phyloP scores from a whole-genome alignment of 345 rosid species.

The Hypericum androsaemum region DNA sequence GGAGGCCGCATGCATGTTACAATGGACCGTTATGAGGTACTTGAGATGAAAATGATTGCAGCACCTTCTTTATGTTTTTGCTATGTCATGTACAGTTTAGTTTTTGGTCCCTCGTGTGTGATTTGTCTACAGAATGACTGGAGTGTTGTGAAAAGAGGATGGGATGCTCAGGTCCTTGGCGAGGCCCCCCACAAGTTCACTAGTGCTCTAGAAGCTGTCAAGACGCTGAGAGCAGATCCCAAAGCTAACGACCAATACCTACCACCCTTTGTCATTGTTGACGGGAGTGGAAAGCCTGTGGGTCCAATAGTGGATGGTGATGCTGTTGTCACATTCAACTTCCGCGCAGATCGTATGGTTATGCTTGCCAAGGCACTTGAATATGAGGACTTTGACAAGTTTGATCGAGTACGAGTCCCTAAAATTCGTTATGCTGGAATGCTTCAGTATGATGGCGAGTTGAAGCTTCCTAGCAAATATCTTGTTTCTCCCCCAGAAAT shows the following conservation, averaged over 20 bases:
- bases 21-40: slow-evolving; percentile 93
- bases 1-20: slow-evolving; percentile 99
- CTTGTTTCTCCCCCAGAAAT: slow-evolving; percentile 98
- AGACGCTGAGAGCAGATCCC: slow-evolving; percentile 57
- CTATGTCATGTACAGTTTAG: neutral
- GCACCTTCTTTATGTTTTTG: neutral
- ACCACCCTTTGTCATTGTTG: slow-evolving; percentile 87
- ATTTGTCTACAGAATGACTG: slow-evolving; percentile 66
- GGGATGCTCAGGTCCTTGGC: slow-evolving; percentile 99
- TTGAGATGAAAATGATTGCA: neutral
- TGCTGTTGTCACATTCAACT: slow-evolving; percentile 88
- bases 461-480: slow-evolving; percentile 74
- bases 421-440: slow-evolving; percentile 89
- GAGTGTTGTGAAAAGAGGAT: slow-evolving; percentile 86
- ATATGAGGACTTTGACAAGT: slow-evolving; percentile 73
- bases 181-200: slow-evolving; percentile 88
- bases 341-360: slow-evolving; percentile 93
- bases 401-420: slow-evolving; percentile 85
- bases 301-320: slow-evolving; percentile 92
- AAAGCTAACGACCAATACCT: slow-evolving; percentile 81
- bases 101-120: neutral
- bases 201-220: slow-evolving; percentile 76
- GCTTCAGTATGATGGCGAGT: slow-evolving; percentile 97
- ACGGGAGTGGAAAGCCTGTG: slow-evolving; percentile 62
- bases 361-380: slow-evolving; percentile 97